These are phyloP conservation scores for Venturia oleaginea DNA, from an alignment of 2,329 filamentous ascomycete genomes.

Conservation along the genomic window DNA sequence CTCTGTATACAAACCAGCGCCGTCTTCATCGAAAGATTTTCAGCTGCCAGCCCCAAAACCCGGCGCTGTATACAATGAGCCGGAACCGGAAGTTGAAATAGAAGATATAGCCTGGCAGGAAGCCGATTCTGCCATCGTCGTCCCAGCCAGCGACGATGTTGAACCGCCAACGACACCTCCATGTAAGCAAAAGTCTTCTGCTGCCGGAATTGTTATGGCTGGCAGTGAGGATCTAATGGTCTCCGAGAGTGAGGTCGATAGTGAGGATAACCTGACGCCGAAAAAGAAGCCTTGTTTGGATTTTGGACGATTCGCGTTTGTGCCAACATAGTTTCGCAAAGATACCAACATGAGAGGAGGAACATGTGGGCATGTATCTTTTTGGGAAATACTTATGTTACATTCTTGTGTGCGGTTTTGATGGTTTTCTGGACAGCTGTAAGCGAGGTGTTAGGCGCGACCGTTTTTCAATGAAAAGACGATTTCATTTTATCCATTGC, in stretches of 20 bases:
- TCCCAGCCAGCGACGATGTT: conserved; percentile 14
- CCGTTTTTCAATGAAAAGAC: neutral
- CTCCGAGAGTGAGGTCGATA: conserved; percentile 13
- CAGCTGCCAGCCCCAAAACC: neutral
- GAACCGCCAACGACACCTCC: neutral
- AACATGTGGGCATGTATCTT: neutral
- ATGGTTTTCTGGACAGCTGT: neutral
- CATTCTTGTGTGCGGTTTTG: neutral
- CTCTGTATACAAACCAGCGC: neutral
- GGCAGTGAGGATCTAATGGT: conserved; percentile 14
- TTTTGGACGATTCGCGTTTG: conserved; percentile 13
- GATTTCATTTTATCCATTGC: neutral
- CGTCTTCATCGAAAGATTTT: neutral
- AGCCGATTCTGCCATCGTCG: conserved; percentile 6
- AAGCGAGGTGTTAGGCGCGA: neutral
- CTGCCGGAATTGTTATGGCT: neutral
- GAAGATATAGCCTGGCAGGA: conserved; percentile 3
- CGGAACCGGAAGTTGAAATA: neutral
- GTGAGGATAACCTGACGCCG: conserved; percentile 2
- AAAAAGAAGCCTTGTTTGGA: conserved; percentile 1
- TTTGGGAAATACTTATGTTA: neutral
- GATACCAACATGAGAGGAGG: neutral
- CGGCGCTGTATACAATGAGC: neutral
- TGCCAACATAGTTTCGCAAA: neutral
- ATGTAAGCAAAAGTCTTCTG: neutral